Evolutionary conservation across 1,284 basidiomycete species (phyloP).

Genomic region (Stygiomarasmius scandens): DNA sequence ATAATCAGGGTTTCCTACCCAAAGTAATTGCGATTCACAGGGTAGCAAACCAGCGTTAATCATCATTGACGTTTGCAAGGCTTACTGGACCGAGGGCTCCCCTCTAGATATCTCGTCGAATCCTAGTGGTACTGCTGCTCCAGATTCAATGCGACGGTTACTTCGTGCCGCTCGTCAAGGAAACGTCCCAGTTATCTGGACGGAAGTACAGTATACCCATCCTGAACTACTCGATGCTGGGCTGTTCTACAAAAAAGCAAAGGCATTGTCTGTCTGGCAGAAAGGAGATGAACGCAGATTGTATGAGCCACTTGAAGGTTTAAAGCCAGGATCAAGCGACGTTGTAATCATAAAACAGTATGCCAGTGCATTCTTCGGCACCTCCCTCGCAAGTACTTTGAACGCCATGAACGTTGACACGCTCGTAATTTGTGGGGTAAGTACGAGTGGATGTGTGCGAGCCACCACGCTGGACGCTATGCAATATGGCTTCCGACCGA

Average conservation of each 20-base stretch:
- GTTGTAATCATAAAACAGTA: constrained; percentile 18
- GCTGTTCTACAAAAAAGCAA: constrained; percentile 18
- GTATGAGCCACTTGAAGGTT: constrained; percentile 14
- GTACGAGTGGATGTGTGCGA: constrained; percentile 21
- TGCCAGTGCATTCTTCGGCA: constrained; percentile 21
- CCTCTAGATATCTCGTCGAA: constrained; percentile 17
- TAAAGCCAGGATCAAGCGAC: constrained; percentile 11
- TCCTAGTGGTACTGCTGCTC: constrained; percentile 9
- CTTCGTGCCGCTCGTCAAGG: constrained; percentile 16
- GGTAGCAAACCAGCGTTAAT: constrained; percentile 16
- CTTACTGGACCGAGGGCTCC: constrained; percentile 18
- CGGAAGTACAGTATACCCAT: constrained; percentile 18
- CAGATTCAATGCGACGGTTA: constrained; percentile 16
- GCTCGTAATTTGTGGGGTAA: constrained; percentile 19
- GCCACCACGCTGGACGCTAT: constrained; percentile 19
- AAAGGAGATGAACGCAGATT: constrained; percentile 16
- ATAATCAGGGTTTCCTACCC: neutral
- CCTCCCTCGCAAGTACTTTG: constrained; percentile 14
- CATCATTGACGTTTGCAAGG: constrained; percentile 20
- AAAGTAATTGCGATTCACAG: neutral
- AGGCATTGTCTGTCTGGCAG: constrained; percentile 17
- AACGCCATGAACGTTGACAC: constrained; percentile 17
- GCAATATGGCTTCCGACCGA: constrained; percentile 20
- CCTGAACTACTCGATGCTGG: constrained; percentile 19
- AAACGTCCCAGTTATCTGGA: constrained; percentile 17